Conservation (phyloP, 2,329 filamentous ascomycete genomes). For the Ophiostoma australiae region DNA sequence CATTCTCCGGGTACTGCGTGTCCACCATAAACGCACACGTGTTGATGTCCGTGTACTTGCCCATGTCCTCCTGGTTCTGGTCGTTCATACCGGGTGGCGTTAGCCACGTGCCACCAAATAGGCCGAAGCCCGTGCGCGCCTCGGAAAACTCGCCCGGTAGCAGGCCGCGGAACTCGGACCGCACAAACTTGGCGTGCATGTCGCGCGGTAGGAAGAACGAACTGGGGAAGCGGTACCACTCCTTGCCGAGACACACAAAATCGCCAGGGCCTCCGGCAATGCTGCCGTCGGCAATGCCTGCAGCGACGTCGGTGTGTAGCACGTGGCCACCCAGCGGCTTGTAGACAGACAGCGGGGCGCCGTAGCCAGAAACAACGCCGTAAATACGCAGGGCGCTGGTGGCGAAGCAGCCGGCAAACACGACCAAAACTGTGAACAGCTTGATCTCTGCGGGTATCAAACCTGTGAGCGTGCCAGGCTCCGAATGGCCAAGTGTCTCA, state of each 20-base stretch:
- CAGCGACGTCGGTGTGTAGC: background rate
- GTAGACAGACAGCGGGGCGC: constrained; percentile 71
- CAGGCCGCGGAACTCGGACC: constrained; percentile 82
- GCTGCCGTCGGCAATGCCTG: constrained; percentile 32
- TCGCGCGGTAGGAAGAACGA: constrained; percentile 84
- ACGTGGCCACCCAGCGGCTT: constrained; percentile 56
- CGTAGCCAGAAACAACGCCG: constrained; percentile 76
- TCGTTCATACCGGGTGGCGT: constrained; percentile 85
- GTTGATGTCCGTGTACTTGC: constrained; percentile 76
- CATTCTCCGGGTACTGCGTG: constrained; percentile 64
- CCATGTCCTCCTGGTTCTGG: constrained; percentile 75
- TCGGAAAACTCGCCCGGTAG: constrained; percentile 87
- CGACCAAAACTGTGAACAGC: constrained; percentile 51
- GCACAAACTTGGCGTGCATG: constrained; percentile 82
- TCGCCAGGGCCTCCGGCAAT: constrained; percentile 56
- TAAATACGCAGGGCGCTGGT: constrained; percentile 66
- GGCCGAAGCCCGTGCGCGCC: constrained; percentile 61
- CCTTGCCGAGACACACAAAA: constrained; percentile 83
- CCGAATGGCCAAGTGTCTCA: constrained; percentile 64
- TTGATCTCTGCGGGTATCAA: constrained; percentile 73
- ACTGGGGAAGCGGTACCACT: constrained; percentile 96
- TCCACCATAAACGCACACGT: constrained; percentile 83
- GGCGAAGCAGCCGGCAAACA: constrained; percentile 20
- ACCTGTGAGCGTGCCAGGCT: constrained; percentile 61
- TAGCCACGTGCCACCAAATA: constrained; percentile 80